phyloP scores from a whole-genome alignment of 169 alveolate species.

The Cryptosporidium andersoni region DNA sequence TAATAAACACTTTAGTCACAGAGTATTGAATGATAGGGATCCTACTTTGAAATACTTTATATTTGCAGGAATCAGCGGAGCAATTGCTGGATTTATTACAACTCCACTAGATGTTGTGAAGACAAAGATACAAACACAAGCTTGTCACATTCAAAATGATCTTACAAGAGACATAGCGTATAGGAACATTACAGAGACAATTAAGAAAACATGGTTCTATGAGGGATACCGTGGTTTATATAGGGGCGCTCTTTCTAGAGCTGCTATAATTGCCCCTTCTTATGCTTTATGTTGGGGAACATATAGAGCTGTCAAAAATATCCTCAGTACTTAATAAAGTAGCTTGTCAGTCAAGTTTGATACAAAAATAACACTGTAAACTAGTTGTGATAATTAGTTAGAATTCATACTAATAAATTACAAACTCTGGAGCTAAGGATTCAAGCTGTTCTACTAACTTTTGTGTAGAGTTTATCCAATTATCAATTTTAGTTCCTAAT shows the following conservation, averaged over 20 bases:
- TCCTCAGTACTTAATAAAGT: not conserved
- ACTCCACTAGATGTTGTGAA: constrained; percentile 96
- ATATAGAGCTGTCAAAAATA: constrained; percentile 88
- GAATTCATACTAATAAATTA: constrained; percentile 8
- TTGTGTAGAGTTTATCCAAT: constrained; percentile 76
- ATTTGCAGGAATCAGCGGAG: constrained; percentile 95
- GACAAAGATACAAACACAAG: constrained; percentile 94
- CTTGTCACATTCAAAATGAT: constrained; percentile 64
- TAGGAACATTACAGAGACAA: constrained; percentile 75
- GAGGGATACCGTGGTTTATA: constrained; percentile 89
- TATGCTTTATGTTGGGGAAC: constrained; percentile 96
- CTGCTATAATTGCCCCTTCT: constrained; percentile 89
- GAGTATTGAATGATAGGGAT: constrained; percentile 66
- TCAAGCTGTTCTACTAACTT: constrained; percentile 35
- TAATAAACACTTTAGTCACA: constrained; percentile 73
- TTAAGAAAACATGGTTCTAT: constrained; percentile 75
- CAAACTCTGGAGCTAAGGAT: constrained; percentile 55
- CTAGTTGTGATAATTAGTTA: not conserved
- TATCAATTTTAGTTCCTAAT: constrained; percentile 74
- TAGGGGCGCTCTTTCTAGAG: constrained; percentile 90
- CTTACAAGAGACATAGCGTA: constrained; percentile 14
- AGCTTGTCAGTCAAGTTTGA: not conserved
- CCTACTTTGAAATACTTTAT: constrained; percentile 71
- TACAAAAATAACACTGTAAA: not conserved
- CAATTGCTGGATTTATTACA: constrained; percentile 92